Evolutionary conservation across 1,139 yeast genomes (phyloP).

Genomic region (Protomyces inouyei): DNA sequence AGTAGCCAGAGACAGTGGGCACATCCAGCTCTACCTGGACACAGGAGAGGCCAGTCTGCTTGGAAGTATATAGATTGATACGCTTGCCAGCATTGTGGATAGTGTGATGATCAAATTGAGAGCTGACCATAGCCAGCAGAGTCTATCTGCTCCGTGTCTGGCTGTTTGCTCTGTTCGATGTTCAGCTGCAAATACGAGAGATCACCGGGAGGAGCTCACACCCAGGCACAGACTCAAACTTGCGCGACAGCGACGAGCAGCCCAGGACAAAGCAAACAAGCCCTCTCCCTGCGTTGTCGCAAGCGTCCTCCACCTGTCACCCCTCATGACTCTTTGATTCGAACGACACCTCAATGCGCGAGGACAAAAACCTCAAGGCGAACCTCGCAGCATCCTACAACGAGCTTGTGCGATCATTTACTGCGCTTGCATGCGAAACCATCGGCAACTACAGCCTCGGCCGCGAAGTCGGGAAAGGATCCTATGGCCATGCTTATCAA

Average conservation of each 20-base stretch:
- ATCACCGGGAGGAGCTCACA: too few species aligned
- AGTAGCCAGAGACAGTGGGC: constrained; percentile 87
- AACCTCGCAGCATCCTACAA: constrained; percentile 25
- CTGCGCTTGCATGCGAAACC: constrained; percentile 25
- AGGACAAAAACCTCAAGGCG: constrained; percentile 14
- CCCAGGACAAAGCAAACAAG: too few species aligned
- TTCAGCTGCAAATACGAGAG: too few species aligned
- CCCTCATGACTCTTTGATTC: too few species aligned
- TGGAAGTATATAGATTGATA: constrained; percentile 13
- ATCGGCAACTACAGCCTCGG: constrained; percentile 32
- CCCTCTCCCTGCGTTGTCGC: too few species aligned
- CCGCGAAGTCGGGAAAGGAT: constrained; percentile 31
- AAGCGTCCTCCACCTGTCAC: too few species aligned
- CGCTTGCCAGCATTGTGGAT: constrained; percentile 8
- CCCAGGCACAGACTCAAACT: too few species aligned
- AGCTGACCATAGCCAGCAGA: constrained; percentile 8
- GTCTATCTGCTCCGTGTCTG: too few species aligned
- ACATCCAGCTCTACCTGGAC: constrained; percentile 74
- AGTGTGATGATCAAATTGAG: constrained; percentile 19
- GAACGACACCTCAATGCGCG: background rate
- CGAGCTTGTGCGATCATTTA: constrained; percentile 22
- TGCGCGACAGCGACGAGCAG: too few species aligned
- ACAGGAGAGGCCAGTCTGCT: constrained; percentile 68
- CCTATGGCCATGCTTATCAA: constrained; percentile 11
- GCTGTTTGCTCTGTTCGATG: too few species aligned